These are phyloP conservation scores for Cercospora beticola DNA, from an alignment of 2,329 filamentous ascomycete genomes.

Conservation along the genomic window DNA sequence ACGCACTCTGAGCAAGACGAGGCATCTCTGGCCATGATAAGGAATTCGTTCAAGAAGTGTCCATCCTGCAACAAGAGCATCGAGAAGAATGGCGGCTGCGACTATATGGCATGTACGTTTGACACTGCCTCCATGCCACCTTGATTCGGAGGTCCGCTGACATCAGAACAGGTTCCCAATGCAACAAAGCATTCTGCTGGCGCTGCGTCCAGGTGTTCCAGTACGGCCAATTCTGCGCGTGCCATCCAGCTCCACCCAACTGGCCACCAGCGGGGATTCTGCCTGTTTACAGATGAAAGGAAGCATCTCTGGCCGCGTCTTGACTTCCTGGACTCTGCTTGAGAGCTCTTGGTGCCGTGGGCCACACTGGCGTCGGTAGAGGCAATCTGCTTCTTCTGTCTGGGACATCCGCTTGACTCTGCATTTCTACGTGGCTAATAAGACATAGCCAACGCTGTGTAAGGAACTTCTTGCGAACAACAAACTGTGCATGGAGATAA, in stretches of 20 bases:
- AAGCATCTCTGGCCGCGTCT: not conserved
- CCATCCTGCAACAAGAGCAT: slow-evolving; percentile 34
- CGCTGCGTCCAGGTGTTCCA: slow-evolving; percentile 24
- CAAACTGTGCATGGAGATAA: not conserved
- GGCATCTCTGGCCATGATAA: slow-evolving; percentile 27
- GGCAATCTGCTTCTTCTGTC: not conserved
- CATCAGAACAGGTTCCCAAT: slow-evolving; percentile 24
- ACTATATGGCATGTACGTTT: slow-evolving; percentile 29
- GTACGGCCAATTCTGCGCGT: slow-evolving; percentile 17
- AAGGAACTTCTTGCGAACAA: not conserved
- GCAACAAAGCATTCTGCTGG: slow-evolving; percentile 36
- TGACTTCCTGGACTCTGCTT: not conserved
- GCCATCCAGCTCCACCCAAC: not conserved
- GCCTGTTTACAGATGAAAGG: not conserved
- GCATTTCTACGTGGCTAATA: not conserved
- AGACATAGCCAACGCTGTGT: not conserved
- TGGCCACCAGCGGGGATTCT: not conserved
- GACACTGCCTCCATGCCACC: not conserved
- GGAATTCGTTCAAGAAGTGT: slow-evolving; percentile 31
- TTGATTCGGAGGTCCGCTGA: not conserved
- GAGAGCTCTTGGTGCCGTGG: not conserved
- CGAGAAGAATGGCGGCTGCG: slow-evolving; percentile 38
- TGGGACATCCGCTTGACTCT: not conserved
- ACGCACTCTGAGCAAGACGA: slow-evolving; percentile 32
- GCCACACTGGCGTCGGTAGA: not conserved